Base-by-base conservation (phyloP, 768 basidiomycete species). In the Boletus edulis region DNA sequence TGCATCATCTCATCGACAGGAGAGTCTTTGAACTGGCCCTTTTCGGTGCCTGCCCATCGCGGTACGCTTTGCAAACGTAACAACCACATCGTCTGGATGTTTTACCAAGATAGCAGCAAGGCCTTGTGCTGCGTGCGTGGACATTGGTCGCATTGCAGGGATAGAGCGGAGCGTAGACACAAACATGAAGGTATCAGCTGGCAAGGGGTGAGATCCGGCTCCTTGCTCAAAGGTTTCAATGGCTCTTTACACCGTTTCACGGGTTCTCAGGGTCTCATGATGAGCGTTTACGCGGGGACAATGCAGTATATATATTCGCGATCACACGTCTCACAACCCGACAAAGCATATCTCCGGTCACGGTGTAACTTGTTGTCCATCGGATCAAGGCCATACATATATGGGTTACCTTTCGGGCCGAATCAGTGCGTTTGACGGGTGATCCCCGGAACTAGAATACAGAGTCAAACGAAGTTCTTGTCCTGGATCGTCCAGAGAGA, bases 21-120 rank as follows among this genome's bases (percentile, higher is more conserved):
- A 1, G 81, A 76, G 65, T 97, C 92, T 69, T 94, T 96, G 66
- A 95, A 79, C 54, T 94, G 94, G 22, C 96, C 96, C 70, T 96
- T 96, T 98, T 79, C 84, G 91, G 35, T 89, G 87, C 64, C 78
- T 84, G 24, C 92, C 91, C 59, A 93, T 79, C n/a, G 92, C 84
- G n/a, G 91, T 94, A 47, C 94, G 84, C 68, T 88, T 87, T 13
- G 91, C 92, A 62, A 90, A 91, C 3, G 90, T 91, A 55, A 97
- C 86, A 57, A 96, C 94, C 15, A 95, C 89, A 71, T 96, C 94
- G 57, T 91, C 82, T 0, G 86, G 81, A 49, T 78, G 83, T 78
- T 84, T 89, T 69, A 86, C 77, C 31, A 91, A 75, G 45, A 91
- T 67, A 9, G 76, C 75, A 34, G 78, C 56, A 32, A 81, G 75